These are phyloP conservation scores for Trichoderma cornu-damae DNA, from an alignment of 2,329 filamentous ascomycete species.

Conservation along the genomic window DNA sequence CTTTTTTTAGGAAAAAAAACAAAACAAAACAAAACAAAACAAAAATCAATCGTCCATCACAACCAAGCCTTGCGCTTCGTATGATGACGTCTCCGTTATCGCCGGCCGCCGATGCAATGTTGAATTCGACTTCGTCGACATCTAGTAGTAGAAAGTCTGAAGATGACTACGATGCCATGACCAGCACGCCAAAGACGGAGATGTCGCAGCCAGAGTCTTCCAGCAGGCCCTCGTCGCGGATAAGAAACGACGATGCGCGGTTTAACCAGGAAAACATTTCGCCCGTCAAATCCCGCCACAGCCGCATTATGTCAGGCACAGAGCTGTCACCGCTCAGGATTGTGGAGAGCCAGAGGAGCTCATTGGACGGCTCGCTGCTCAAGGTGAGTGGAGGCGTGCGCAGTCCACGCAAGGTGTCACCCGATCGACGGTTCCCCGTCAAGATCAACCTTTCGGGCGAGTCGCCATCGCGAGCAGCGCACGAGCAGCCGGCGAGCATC, in stretches of 20 bases:
- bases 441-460: slow-evolving; percentile 42
- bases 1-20: too few relatives aligned
- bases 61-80: not conserved
- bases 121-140: slow-evolving; percentile 36
- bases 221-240: slow-evolving; percentile 13
- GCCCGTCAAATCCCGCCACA: slow-evolving; percentile 46
- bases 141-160: slow-evolving; percentile 29
- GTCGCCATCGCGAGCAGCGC: slow-evolving; percentile 21
- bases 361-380: slow-evolving; percentile 22
- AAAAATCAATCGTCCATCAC: not conserved
- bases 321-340: slow-evolving; percentile 57
- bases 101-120: slow-evolving; percentile 34
- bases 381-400: slow-evolving; percentile 30
- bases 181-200: slow-evolving; percentile 23
- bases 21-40: not conserved
- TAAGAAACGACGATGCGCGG: slow-evolving; percentile 30
- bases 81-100: slow-evolving; percentile 40
- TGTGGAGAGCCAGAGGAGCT: slow-evolving; percentile 36
- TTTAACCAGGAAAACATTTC: slow-evolving; percentile 45
- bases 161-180: slow-evolving; percentile 32
- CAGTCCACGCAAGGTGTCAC: slow-evolving; percentile 45
- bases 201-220: not conserved
- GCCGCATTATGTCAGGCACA: slow-evolving; percentile 52
- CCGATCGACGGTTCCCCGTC: slow-evolving; percentile 58
- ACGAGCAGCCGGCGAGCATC: slow-evolving; percentile 42